phyloP scores from a whole-genome alignment of 306 rosid genomes.

The Prunus kanzakura region DNA sequence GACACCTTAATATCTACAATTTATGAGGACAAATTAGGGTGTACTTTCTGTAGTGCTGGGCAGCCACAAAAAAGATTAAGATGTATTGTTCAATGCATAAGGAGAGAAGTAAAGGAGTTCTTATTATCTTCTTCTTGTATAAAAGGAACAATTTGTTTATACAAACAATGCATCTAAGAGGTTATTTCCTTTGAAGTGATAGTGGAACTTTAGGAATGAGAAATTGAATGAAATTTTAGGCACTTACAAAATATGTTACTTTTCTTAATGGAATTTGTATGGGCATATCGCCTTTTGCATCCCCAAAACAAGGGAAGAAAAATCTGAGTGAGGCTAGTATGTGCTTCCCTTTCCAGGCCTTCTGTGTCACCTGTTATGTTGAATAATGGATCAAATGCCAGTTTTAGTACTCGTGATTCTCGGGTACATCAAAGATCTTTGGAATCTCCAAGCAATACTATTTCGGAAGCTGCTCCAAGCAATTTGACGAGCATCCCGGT shows the following conservation, averaged over 20 bases:
- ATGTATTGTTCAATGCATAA: neutral
- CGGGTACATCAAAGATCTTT: slow-evolving; percentile 23
- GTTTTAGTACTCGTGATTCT: slow-evolving; percentile 19
- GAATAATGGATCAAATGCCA: slow-evolving; percentile 26
- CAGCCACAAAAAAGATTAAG: neutral
- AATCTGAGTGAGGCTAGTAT: slow-evolving; percentile 23
- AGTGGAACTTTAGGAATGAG: neutral
- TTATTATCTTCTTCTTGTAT: neutral
- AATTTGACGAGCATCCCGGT: slow-evolving; percentile 33
- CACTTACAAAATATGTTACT: neutral
- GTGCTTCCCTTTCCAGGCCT: slow-evolving; percentile 35
- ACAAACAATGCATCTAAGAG: neutral
- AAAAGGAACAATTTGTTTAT: neutral
- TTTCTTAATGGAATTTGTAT: neutral
- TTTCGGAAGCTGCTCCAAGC: slow-evolving; percentile 27
- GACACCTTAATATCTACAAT: neutral
- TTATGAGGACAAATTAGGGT: neutral
- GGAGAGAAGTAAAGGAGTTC: neutral
- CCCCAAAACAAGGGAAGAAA: neutral
- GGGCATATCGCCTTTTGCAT: neutral
- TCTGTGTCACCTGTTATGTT: slow-evolving; percentile 36
- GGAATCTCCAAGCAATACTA: slow-evolving; percentile 20
- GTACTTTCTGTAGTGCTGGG: neutral
- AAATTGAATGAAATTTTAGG: neutral
- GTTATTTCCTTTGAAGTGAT: neutral